Base-by-base conservation (phyloP, 2,329 filamentous ascomycete genomes). In the Phyllosticta citribraziliensis region DNA sequence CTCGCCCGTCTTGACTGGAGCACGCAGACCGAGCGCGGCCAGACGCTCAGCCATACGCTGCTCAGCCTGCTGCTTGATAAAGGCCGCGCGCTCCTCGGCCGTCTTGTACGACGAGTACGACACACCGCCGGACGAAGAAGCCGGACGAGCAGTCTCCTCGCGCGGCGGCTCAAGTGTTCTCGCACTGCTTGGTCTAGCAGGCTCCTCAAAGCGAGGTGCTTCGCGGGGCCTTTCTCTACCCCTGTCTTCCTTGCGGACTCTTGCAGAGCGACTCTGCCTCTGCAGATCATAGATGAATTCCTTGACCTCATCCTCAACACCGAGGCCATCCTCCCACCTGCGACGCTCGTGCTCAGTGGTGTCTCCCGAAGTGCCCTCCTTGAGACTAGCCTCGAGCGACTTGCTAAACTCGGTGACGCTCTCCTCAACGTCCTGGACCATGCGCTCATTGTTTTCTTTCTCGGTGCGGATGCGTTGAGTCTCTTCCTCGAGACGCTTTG, bases 201-300 rank as follows among this genome's bases (percentile, higher is more conserved):
- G 63, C 52, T 73, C 68, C 27, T 65, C 62, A 72, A 66, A 78
- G 72, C 67, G 79, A 72, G 57, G 76, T 73, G 63, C 72, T 30
- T 30, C 27, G 9, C 27, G 27, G 76, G 64, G 77, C 12, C 68
- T 19, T 64, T 68, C 65, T 66, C 50, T 60, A n/a, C 53, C 66
- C 58, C n/a, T 22, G 47, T 85, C 83, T 70, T 86, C 81, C 65
- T 82, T 83, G 58, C 84, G 78, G 62, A 95, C 76, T 63, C 87
- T 86, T 58, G 89, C 81, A 65, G 90, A 82, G 65, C 91, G 85
- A 72, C 91, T 95, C 64, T 87, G 89, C 64, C 93, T 86, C 72
- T 97, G 92, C 58, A 99, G 79, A 67, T 97, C 94, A 71, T 94
- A 97, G 72, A 99, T 99, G 74, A 99, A 97, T 70, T 99, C 94